Percentiles rank a stretch among this genome's conserved stretches.
Conservation (phyloP, 164 flowering plant genomes). For the Warburgia ugandensis region DNA sequence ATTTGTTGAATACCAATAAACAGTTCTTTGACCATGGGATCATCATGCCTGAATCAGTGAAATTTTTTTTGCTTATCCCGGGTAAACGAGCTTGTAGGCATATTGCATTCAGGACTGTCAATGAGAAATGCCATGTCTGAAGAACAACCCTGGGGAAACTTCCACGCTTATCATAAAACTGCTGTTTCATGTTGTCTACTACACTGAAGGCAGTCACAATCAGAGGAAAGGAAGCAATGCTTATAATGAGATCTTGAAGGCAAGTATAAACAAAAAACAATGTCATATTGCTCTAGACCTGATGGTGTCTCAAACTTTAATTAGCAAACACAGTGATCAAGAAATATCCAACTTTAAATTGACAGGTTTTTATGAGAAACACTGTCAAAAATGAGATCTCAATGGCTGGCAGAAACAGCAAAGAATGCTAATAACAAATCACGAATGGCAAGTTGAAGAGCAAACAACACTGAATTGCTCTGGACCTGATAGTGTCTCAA, state of each 20-base stretch:
- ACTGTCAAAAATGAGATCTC: no score
- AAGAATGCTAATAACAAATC: no score
- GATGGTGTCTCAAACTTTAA: no score
- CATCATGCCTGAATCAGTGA: slow-evolving; percentile 52
- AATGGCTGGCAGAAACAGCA: no score
- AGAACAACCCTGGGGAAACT: slow-evolving; percentile 39
- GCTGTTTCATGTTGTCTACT: slow-evolving; percentile 90
- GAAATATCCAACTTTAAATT: no score
- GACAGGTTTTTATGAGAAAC: no score
- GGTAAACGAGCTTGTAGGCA: background rate
- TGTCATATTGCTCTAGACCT: background rate
- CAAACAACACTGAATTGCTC: no score
- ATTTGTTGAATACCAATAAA: slow-evolving; percentile 64
- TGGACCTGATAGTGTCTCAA: no score
- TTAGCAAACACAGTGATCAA: no score
- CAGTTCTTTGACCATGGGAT: slow-evolving; percentile 49
- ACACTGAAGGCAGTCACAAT: slow-evolving; percentile 86
- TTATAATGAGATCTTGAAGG: background rate
- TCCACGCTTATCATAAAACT: slow-evolving; percentile 56
- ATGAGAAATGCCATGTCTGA: background rate
- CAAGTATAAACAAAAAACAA: background rate
- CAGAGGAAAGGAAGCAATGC: slow-evolving; percentile 28
- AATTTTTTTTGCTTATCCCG: slow-evolving; percentile 1
- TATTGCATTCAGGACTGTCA: background rate
- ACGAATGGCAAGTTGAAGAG: no score